Base-by-base conservation (phyloP, 2,329 filamentous ascomycete genomes). In the Canariomyces notabilis region DNA sequence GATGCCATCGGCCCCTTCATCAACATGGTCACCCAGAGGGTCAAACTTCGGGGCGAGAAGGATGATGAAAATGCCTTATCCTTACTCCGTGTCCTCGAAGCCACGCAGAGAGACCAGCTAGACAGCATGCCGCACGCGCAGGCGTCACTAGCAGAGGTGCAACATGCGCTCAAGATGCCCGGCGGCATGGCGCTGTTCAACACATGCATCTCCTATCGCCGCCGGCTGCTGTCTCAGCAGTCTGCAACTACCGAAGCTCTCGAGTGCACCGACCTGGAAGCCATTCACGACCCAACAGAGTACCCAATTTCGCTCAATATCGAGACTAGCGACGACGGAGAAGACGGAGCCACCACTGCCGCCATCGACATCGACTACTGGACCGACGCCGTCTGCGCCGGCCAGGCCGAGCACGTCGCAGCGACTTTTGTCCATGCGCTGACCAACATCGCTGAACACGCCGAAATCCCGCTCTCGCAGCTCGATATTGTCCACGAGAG, bases 301-400 rank as follows among this genome's bases (percentile, higher is more conserved):
- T 58, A 58, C 42, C 56, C 56, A n/a, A 48, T 58, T 14, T 57
- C 54, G n/a, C 26, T 57, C 2, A 58, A 58, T 39, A 44, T 58
- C 21, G 56, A 58, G 40, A 40, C 50, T 6, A 43, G 49, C 21
- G 46, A 52, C 18, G 29, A 41, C 2, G 54, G 51, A 8, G 26
- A 37, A n/a, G n/a, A n/a, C n/a, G n/a, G n/a, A n/a, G n/a, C n/a
- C n/a, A n/a, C n/a, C n/a, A n/a, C n/a, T 1, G 55, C 54, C 6
- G 42, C 42, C 16, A 52, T 58, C 22, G 54, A 58, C 42, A 22
- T 58, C 18, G 56, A 58, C 37, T 58, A 53, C 44, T 58, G 56
- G 56, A 54, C 54, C 1, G 56, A 58, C 31, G 35, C 41, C 2
- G 42, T 58, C 8, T 42, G 51, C n/a, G 15, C 16, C 20, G 18